phyloP scores from a whole-genome alignment of 2,329 filamentous ascomycete species.

The Penicillium nordicum region DNA sequence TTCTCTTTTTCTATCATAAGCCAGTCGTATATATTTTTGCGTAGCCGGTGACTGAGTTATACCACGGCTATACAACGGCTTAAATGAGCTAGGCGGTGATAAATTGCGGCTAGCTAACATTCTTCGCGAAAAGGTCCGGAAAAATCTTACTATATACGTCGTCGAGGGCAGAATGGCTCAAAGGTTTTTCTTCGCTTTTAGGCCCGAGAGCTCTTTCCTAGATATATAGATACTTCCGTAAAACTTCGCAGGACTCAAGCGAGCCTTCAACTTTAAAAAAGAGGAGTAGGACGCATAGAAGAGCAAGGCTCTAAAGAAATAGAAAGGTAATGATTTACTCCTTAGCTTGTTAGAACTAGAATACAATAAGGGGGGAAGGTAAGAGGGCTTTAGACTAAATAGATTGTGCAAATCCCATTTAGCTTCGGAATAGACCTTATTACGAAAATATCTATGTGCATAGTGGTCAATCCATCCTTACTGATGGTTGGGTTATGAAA shows the following conservation, averaged over 20 bases:
- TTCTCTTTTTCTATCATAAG: too few relatives aligned
- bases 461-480: too few relatives aligned
- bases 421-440: too few relatives aligned
- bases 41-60: not conserved
- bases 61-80: too few relatives aligned
- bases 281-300: constrained; percentile 2
- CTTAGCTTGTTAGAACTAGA: not conserved
- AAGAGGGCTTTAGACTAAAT: not conserved
- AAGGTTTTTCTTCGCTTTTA: constrained; percentile 4
- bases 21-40: too few relatives aligned
- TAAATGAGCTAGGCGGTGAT: constrained; percentile 1
- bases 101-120: constrained; percentile 1
- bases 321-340: not conserved
- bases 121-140: not conserved
- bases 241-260: not conserved
- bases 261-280: not conserved
- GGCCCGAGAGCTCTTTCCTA: constrained; percentile 2
- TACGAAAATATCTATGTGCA: too few relatives aligned
- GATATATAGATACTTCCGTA: not conserved
- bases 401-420: too few relatives aligned
- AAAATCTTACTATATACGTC: constrained; percentile 25
- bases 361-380: not conserved
- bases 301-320: not conserved
- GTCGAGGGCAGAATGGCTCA: constrained; percentile 1
- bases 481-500: too few relatives aligned